A percentile compares a stretch with the other conserved stretches of the same genome.
These are phyloP conservation scores for Sporothrix luriei DNA, from an alignment of 2,329 filamentous ascomycete genomes.

Conservation along the genomic window DNA sequence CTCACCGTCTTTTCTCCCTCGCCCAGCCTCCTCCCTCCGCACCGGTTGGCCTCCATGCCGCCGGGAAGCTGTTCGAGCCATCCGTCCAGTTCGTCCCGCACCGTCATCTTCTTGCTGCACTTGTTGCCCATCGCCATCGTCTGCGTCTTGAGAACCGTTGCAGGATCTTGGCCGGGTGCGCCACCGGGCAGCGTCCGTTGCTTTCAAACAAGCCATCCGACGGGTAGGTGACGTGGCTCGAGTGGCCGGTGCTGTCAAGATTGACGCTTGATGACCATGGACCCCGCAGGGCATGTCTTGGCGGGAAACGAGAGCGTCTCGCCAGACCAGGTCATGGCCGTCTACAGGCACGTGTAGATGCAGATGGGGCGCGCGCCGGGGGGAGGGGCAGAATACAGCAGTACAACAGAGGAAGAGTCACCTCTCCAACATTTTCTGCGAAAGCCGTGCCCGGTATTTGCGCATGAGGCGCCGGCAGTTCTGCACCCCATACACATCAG, in stretches of 20 bases:
- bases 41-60: slow-evolving; percentile 13
- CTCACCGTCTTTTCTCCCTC: slow-evolving; percentile 8
- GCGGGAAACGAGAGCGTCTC: slow-evolving; percentile 46
- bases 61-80: neutral
- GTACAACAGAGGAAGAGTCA: too few species aligned
- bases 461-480: too few species aligned
- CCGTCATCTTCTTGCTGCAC: neutral
- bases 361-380: too few species aligned
- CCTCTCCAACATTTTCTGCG: too few species aligned
- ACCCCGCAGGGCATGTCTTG: slow-evolving; percentile 45
- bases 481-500: too few species aligned
- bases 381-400: too few species aligned
- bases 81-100: neutral
- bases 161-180: slow-evolving; percentile 37
- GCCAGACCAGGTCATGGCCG: slow-evolving; percentile 35
- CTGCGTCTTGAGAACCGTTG: slow-evolving; percentile 16
- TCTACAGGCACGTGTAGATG: slow-evolving; percentile 36
- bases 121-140: neutral
- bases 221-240: slow-evolving; percentile 35
- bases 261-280: slow-evolving; percentile 49
- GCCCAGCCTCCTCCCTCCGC: neutral
- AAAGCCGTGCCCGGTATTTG: too few species aligned
- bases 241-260: slow-evolving; percentile 49
- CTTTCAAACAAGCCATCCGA: slow-evolving; percentile 35
- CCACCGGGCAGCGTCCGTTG: slow-evolving; percentile 35